Base-by-base conservation (phyloP, 148 eudicot species). In the Pouteria glomerata region DNA sequence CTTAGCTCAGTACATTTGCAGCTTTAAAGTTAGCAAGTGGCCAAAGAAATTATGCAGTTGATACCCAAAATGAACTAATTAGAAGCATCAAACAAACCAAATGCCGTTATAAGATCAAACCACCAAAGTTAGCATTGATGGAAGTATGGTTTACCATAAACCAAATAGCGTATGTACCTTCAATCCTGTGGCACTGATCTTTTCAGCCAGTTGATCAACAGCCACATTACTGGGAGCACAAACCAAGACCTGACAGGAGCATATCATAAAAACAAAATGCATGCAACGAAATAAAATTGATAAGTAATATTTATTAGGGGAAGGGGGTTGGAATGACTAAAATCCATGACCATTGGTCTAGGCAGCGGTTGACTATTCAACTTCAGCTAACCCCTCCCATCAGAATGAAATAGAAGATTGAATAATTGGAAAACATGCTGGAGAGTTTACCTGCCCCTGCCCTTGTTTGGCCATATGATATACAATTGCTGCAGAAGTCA, bases 201-300 rank as follows among this genome's bases (percentile, higher is more conserved):
- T 96, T 73, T 96, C 99, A 50, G 99, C 97, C 68, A 96, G 82
- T 78, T 96, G 99, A 78, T 96, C 99, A 19, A 96, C 99, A 76
- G 99, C 99, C 66, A 96, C 99, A 74, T 96, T 96, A 86, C 99
- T 96, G 65, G 99, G 99, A 67, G 99, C 99, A 85, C 99, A 96
- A 42, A 96, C 99, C 83, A 96, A 76, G 74, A 96, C 99, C 99
- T 95, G 68, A 33, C 56, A 64, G 42, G 65, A 31, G 71, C 65
- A 37, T 14, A 48, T 70, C 14, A 57, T 63, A 29, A 29, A 61
- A 50, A 48, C 48, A n/a, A n/a, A 57, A 42, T 10, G 27, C 15
- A 62, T 50, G 31, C 41, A 27, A n/a, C n/a, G n/a, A n/a, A n/a
- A n/a, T n/a, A n/a, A n/a, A n/a, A n/a, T n/a, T n/a, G n/a, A n/a